phyloP scores from a whole-genome alignment of 2,329 filamentous ascomycete species.

The Calonectria crousiana region DNA sequence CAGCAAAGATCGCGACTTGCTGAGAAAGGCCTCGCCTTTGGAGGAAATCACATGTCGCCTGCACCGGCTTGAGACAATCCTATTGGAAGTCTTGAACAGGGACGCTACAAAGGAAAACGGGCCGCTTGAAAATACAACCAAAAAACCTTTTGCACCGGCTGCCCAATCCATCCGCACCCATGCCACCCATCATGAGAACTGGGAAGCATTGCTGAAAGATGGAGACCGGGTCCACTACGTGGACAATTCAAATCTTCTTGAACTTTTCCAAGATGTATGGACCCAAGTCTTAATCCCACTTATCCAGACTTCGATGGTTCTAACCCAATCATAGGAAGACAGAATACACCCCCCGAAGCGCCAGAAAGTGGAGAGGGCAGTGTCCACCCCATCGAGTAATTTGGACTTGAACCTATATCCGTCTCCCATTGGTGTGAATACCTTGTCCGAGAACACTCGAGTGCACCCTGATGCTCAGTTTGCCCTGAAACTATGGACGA shows the following conservation, averaged over 20 bases:
- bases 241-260: slow-evolving; percentile 24
- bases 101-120: not conserved
- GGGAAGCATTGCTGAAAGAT: slow-evolving; percentile 21
- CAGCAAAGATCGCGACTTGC: not conserved
- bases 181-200: not conserved
- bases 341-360: slow-evolving; percentile 2
- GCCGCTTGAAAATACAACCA: not conserved
- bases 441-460: not conserved
- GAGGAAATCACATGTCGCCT: slow-evolving; percentile 18
- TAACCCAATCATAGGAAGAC: not conserved
- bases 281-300: not conserved
- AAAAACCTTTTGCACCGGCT: not conserved
- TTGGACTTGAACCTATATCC: slow-evolving; percentile 15
- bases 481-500: slow-evolving; percentile 19
- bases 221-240: slow-evolving; percentile 24
- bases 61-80: slow-evolving; percentile 14
- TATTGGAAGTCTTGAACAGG: slow-evolving; percentile 2
- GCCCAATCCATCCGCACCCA: not conserved
- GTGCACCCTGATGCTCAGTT: slow-evolving; percentile 18
- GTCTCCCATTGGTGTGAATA: not conserved
- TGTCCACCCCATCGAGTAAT: not conserved
- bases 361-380: not conserved
- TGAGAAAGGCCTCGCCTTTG: slow-evolving; percentile 15
- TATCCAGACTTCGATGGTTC: not conserved
- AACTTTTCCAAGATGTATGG: slow-evolving; percentile 24